phyloP scores from a whole-genome alignment of 2,329 filamentous ascomycete species.

The Fusarium solani-melongenae region DNA sequence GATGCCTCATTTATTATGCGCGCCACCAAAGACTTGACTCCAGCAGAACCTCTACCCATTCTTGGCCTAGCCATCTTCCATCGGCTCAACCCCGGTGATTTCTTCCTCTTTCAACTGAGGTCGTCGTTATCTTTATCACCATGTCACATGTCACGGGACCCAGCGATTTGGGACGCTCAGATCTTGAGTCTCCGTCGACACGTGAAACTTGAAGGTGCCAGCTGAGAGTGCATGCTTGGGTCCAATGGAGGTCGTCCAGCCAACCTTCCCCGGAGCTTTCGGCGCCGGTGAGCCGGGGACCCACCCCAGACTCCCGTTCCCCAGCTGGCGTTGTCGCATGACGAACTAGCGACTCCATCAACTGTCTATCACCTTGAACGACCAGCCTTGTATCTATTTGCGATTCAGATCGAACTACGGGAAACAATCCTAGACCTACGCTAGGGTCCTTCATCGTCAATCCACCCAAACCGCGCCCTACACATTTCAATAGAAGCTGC shows the following conservation, averaged over 20 bases:
- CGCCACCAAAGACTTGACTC: slow-evolving; percentile 2
- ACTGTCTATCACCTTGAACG: slow-evolving; percentile 25
- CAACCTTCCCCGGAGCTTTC: slow-evolving; percentile 37
- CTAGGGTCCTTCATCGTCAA: not conserved
- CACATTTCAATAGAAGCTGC: slow-evolving; percentile 9
- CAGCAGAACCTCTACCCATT: slow-evolving; percentile 19
- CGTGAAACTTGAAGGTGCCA: slow-evolving; percentile 26
- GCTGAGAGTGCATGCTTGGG: not conserved
- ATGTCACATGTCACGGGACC: slow-evolving; percentile 13
- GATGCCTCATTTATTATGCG: slow-evolving; percentile 24
- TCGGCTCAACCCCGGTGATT: slow-evolving; percentile 21
- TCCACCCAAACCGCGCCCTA: not conserved
- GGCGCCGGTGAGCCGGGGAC: slow-evolving; percentile 33
- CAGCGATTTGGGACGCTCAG: not conserved
- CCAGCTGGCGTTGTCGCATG: slow-evolving; percentile 39
- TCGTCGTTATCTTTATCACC: not conserved
- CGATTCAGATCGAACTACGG: not conserved
- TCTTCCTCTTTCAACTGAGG: slow-evolving; percentile 5
- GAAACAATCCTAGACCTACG: not conserved
- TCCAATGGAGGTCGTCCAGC: not conserved
- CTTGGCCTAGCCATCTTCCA: slow-evolving; percentile 15
- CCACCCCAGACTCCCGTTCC: slow-evolving; percentile 32
- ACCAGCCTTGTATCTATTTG: not conserved
- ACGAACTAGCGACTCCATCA: slow-evolving; percentile 37
- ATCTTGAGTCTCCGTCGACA: slow-evolving; percentile 2